These are phyloP conservation scores for Scleromitrula shiraiana DNA, from an alignment of 2,329 filamentous ascomycete genomes.

Conservation along the genomic window DNA sequence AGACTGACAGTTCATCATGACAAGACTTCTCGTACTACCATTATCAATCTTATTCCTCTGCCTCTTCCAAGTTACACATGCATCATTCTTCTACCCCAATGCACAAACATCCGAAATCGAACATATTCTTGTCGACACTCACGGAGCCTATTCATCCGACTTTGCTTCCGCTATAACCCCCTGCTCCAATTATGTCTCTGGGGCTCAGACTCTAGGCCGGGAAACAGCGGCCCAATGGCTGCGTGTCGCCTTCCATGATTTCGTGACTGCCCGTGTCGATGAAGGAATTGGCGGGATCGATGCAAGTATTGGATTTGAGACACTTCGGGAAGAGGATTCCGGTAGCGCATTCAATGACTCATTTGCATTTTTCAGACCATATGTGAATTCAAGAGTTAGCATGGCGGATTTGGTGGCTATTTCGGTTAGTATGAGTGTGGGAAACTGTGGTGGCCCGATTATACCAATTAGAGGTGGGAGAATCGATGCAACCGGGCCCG, in stretches of 20 bases:
- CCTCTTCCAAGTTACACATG: background rate
- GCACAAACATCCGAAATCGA: constrained; percentile 17
- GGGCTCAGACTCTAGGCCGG: constrained; percentile 43
- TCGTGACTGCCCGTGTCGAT: constrained; percentile 42
- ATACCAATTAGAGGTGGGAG: constrained; percentile 18
- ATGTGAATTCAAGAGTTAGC: constrained; percentile 8
- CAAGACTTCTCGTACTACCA: background rate
- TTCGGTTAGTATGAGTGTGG: background rate
- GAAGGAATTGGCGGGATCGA: constrained; percentile 44
- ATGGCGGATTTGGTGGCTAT: constrained; percentile 19
- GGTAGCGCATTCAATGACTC: constrained; percentile 34
- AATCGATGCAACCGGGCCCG: constrained; percentile 19
- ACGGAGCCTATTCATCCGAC: constrained; percentile 16
- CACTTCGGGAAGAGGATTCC: constrained; percentile 34
- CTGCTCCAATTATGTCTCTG: constrained; percentile 44
- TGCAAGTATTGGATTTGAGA: constrained; percentile 27
- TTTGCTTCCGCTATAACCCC: constrained; percentile 50
- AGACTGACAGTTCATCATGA: too few relatives aligned
- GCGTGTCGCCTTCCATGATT: constrained; percentile 52
- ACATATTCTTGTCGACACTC: constrained; percentile 19
- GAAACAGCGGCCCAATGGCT: constrained; percentile 46
- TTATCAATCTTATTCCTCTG: background rate
- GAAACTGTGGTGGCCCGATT: constrained; percentile 3
- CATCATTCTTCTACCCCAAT: constrained; percentile 18
- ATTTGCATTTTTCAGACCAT: constrained; percentile 4